Evolutionary conservation across 1,284 basidiomycete genomes (phyloP).

Genomic region (Cryptococcus amylolentus): DNA sequence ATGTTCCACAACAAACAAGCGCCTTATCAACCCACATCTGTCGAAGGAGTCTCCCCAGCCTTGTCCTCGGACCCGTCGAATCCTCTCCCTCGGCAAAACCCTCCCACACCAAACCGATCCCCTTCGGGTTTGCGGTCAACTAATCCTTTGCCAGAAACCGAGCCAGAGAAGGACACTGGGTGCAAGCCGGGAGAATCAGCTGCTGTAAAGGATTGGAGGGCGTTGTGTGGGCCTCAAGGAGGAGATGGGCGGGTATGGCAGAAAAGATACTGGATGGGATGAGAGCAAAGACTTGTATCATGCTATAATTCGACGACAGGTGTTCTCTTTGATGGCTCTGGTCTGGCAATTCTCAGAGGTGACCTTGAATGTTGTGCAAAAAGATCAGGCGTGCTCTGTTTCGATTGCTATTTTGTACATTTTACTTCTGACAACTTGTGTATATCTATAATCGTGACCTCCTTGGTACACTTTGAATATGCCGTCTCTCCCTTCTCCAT

Average conservation of each 20-base stretch:
- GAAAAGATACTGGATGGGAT: conserved; percentile 12
- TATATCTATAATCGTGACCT: too few relatives aligned
- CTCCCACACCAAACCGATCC: not conserved
- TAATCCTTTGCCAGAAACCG: not conserved
- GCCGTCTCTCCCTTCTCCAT: too few relatives aligned
- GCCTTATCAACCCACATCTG: conserved; percentile 46
- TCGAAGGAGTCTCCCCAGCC: conserved; percentile 66
- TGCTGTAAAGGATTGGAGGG: conserved; percentile 6
- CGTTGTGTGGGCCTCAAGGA: not conserved
- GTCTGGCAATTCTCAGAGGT: not conserved
- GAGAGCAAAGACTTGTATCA: not conserved
- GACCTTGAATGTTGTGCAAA: not conserved
- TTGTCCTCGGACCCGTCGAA: conserved; percentile 50
- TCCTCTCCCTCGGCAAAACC: conserved; percentile 9
- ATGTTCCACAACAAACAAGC: not conserved
- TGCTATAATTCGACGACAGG: not conserved
- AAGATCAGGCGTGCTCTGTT: not conserved
- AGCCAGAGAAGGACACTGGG: not conserved
- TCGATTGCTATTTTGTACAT: not conserved
- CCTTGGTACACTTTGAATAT: too few relatives aligned
- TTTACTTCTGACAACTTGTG: too few relatives aligned
- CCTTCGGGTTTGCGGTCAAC: not conserved
- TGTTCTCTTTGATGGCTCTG: not conserved
- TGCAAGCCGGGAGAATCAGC: not conserved
- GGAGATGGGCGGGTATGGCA: conserved; percentile 2